A percentile compares a stretch with the other conserved stretches of the same genome.
Evolutionary conservation across 179 eudicot genomes (phyloP).

Genomic region (Carnegiea gigantea): DNA sequence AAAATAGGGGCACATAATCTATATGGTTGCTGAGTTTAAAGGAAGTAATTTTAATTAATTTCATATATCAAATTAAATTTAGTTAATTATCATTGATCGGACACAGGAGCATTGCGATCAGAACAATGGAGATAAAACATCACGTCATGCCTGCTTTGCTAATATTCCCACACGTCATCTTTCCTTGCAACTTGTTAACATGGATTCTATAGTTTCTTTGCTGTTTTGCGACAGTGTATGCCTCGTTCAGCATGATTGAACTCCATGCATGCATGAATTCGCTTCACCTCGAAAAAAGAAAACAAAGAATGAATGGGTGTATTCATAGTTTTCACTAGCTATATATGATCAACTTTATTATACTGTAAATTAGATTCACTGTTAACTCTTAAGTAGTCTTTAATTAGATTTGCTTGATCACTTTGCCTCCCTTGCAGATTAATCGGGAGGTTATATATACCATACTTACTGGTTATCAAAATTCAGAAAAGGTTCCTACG

Average conservation of each 20-base stretch:
- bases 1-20: background rate
- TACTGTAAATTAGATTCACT: no score
- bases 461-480: no score
- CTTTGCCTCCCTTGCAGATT: no score
- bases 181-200: background rate
- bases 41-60: no score
- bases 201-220: background rate
- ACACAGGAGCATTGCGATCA: background rate
- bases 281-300: background rate
- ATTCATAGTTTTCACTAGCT: background rate
- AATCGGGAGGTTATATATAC: no score
- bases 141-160: slow-evolving; percentile 17
- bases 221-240: background rate
- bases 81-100: background rate
- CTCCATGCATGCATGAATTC: slow-evolving; percentile 16
- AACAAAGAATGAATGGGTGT: slow-evolving; percentile 1
- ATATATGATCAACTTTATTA: no score
- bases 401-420: no score
- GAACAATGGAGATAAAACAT: slow-evolving; percentile 4
- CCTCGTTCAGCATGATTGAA: background rate
- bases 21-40: background rate
- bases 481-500: no score
- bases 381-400: no score
- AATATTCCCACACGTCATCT: slow-evolving; percentile 13
- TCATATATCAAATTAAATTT: no score